Evolutionary conservation across 1,284 basidiomycete species (phyloP).

Genomic region (Meripilus lineatus): DNA sequence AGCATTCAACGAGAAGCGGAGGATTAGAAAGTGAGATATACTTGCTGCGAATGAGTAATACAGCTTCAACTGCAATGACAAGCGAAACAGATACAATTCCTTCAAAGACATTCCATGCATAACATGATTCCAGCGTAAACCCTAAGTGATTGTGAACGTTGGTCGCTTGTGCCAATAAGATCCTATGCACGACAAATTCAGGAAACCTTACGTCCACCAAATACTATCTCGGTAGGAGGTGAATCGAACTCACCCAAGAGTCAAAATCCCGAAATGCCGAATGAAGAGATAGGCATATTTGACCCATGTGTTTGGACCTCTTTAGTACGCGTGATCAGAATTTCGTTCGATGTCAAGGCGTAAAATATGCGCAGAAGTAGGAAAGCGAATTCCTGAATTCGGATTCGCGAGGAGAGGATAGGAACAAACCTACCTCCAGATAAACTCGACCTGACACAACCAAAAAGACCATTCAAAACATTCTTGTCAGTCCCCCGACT

Average conservation of each 20-base stretch:
- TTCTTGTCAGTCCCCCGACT: no score
- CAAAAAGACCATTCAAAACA: no score
- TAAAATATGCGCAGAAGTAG: background rate
- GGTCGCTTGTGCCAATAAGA: background rate
- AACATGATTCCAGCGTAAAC: background rate
- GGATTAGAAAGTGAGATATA: background rate
- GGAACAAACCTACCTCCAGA: slow-evolving; percentile 10
- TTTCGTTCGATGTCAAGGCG: no score
- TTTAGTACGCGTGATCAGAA: no score
- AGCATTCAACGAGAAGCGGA: no score
- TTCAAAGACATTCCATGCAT: slow-evolving; percentile 5
- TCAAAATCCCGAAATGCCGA: slow-evolving; percentile 10
- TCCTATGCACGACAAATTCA: no score
- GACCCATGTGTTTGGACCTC: slow-evolving; percentile 9
- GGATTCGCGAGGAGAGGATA: background rate
- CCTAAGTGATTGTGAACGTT: background rate
- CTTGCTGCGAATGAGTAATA: slow-evolving; percentile 11
- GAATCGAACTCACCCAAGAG: slow-evolving; percentile 9
- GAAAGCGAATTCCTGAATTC: background rate
- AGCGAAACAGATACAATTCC: background rate
- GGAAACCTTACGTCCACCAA: no score
- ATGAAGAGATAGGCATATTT: slow-evolving; percentile 13
- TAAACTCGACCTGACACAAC: slow-evolving; percentile 10
- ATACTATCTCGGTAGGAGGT: no score
- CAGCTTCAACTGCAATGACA: slow-evolving; percentile 9